Evolutionary conservation across 2,329 filamentous ascomycete genomes (phyloP), one percentile per base, ranked within the genome.

Genomic region (Aspergillus fischeri): DNA sequence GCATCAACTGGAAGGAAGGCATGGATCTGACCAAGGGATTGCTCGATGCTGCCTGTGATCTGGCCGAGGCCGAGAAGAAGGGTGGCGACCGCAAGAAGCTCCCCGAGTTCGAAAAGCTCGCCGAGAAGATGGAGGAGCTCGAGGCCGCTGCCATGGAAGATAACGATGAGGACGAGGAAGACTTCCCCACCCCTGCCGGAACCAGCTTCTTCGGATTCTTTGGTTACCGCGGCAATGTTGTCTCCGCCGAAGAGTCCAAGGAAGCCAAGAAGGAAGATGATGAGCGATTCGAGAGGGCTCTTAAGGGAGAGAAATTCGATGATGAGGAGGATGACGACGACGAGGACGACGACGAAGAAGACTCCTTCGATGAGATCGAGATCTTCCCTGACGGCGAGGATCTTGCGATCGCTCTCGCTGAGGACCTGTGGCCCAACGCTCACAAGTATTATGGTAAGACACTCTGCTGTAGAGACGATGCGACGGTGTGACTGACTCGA

Each of bases 181-280:
- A 73, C 25, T 67, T 72, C 11, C 86, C 82, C 17, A 83, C 84
- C 49, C 81, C 89, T 60, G 85, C 84, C 49, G 86, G 83, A 5
- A 71, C 86, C 52, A 92, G 88, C 76, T 96, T 97, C 82, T 97
- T 97, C 72, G 85, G 86, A 57, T 94, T 88, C 83, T 97, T 97
- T 73, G 90, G 88, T 54, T 97, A 87, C 78, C 85, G 82, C 60
- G 90, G 86, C 62, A 79, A 84, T 62, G 84, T 84, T 68, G 78
- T 96, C 65, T 84, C 83, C 49, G 87, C 85, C 2, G 88, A 90
- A 74, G 89, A 95, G 81, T 88, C 83, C 65, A 78, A 77, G 63
- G 78, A 82, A 60, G 88, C 86, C 6, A 75, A 72, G 25, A 83
- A 85, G 74, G 80, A 85, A 66, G 83, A 88, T 65, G 75, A 80